phyloP scores from a whole-genome alignment of 441 rosid species.

The Raphanus hybrid region DNA sequence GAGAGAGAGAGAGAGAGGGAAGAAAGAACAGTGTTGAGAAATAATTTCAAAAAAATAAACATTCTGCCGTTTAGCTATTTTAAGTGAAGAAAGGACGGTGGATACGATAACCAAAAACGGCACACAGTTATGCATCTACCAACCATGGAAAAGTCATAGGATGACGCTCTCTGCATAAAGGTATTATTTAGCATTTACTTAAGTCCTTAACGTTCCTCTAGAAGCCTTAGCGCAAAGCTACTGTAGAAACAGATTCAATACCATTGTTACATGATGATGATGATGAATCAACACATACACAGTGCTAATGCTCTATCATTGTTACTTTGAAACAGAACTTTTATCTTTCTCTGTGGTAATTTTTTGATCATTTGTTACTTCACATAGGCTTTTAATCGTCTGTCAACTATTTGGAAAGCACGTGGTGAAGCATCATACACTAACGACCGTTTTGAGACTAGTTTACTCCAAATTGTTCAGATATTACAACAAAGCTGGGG shows the following conservation, averaged over 20 bases:
- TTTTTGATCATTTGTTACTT: conserved; percentile 12
- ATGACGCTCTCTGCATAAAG: conserved; percentile 46
- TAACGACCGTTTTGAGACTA: conserved; percentile 28
- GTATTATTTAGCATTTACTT: conserved; percentile 20
- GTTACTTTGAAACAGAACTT: not conserved
- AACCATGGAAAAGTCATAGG: no score
- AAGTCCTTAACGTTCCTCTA: conserved; percentile 68
- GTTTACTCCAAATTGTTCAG: conserved; percentile 44
- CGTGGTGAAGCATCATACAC: conserved; percentile 56
- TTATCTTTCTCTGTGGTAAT: not conserved
- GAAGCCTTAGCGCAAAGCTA: conserved; percentile 87
- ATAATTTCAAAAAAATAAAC: conserved; percentile 2
- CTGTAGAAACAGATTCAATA: conserved; percentile 83
- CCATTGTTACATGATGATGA: conserved; percentile 69
- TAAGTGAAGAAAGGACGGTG: conserved; percentile 21
- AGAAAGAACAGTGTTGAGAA: conserved; percentile 15
- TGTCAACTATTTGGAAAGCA: conserved; percentile 64
- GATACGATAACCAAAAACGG: not conserved
- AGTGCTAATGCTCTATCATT: conserved; percentile 46
- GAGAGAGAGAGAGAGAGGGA: conserved; percentile 5
- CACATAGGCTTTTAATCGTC: conserved; percentile 58
- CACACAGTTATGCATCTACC: not conserved
- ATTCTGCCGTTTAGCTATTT: conserved; percentile 1
- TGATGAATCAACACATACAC: conserved; percentile 65
- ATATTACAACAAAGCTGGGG: conserved; percentile 71